Evolutionary conservation across 2,329 filamentous ascomycete species (phyloP).

Genomic region (Fusarium pininemorale): DNA sequence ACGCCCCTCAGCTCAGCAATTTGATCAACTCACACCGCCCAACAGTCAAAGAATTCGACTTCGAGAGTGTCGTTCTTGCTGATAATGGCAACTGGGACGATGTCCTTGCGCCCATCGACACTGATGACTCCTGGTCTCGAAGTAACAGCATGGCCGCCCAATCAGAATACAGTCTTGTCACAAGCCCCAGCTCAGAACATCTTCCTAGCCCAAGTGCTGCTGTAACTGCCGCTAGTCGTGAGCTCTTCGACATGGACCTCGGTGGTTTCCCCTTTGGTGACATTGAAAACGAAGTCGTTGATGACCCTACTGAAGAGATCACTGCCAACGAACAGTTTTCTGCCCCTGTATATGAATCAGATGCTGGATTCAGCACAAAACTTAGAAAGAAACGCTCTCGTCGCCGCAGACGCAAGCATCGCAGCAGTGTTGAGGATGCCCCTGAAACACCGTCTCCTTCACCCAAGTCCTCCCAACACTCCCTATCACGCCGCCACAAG

Average conservation of each 20-base stretch:
- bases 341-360: slow-evolving; percentile 31
- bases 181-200: slow-evolving; percentile 48
- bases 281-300: slow-evolving; percentile 45
- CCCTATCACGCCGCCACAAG: slow-evolving; percentile 39
- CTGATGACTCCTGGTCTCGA: slow-evolving; percentile 52
- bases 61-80: slow-evolving; percentile 77
- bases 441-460: slow-evolving; percentile 29
- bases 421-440: slow-evolving; percentile 41
- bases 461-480: slow-evolving; percentile 31
- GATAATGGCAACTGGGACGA: slow-evolving; percentile 81
- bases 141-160: slow-evolving; percentile 42
- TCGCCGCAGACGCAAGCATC: slow-evolving; percentile 51
- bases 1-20: slow-evolving; percentile 73
- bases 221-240: slow-evolving; percentile 61
- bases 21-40: slow-evolving; percentile 74
- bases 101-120: slow-evolving; percentile 74
- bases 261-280: slow-evolving; percentile 51
- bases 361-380: slow-evolving; percentile 56
- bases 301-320: slow-evolving; percentile 44
- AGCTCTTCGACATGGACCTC: slow-evolving; percentile 54
- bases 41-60: slow-evolving; percentile 80
- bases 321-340: slow-evolving; percentile 21
- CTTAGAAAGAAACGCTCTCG: slow-evolving; percentile 56
- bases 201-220: slow-evolving; percentile 62
- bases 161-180: slow-evolving; percentile 48